phyloP scores from a whole-genome alignment of 257 asterid genomes.

The Voacanga thouarsii region DNA sequence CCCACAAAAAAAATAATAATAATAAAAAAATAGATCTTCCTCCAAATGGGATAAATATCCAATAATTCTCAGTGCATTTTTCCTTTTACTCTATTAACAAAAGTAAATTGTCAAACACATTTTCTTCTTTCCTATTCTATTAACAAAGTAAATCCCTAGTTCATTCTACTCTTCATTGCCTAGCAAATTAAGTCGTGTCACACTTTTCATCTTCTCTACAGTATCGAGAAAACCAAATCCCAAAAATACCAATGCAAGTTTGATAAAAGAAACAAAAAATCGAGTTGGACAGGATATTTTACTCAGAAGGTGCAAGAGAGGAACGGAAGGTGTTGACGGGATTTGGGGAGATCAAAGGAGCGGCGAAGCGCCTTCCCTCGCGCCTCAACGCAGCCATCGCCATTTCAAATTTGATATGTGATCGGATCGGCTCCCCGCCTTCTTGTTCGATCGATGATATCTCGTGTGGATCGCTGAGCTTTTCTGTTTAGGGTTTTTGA shows the following conservation, averaged over 20 bases:
- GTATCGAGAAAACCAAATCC: neutral
- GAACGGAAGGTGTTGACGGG: slow-evolving; percentile 57
- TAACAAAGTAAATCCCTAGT: no score
- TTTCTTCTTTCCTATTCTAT: neutral
- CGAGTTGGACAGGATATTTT: slow-evolving; percentile 14
- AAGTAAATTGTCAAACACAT: neutral
- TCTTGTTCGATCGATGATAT: neutral
- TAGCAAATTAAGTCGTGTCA: neutral
- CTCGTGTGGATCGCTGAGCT: neutral
- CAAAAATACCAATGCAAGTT: neutral
- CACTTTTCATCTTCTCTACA: neutral
- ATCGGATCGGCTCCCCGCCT: slow-evolving; percentile 20
- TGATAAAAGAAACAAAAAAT: neutral
- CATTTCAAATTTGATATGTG: slow-evolving; percentile 40
- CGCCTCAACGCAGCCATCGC: slow-evolving; percentile 92
- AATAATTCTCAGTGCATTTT: neutral
- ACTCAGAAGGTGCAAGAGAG: slow-evolving; percentile 59
- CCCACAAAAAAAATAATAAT: neutral
- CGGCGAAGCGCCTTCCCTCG: slow-evolving; percentile 86
- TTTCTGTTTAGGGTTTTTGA: slow-evolving; percentile 6
- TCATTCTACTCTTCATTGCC: neutral
- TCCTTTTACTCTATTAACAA: no score
- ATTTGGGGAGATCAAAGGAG: slow-evolving; percentile 59
- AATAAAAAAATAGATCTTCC: neutral
- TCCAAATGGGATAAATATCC: neutral